These are phyloP conservation scores for Chlamydomonas reinhardtii DNA, from an alignment of 163 green algal species.

Conservation along the genomic window DNA sequence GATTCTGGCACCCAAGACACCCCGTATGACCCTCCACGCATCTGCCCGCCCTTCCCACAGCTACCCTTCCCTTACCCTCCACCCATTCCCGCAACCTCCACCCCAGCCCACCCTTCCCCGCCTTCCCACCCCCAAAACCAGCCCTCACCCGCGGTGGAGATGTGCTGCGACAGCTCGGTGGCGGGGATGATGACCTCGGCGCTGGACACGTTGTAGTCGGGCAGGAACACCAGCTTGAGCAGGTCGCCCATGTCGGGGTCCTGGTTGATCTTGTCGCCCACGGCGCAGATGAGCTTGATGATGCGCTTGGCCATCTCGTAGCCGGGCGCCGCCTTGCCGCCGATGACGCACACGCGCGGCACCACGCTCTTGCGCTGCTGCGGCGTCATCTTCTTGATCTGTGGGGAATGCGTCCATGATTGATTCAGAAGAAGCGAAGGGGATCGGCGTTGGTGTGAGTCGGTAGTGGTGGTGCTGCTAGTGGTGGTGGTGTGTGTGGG, in stretches of 20 bases:
- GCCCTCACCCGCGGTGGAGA: constrained; percentile 86
- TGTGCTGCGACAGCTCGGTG: constrained; percentile 93
- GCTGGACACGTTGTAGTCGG: constrained; percentile 98
- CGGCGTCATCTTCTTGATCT: constrained; percentile 91
- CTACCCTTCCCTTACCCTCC: no score
- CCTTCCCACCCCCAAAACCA: not conserved
- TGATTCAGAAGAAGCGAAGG: no score
- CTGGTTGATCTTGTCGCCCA: constrained; percentile 88
- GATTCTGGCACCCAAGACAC: no score
- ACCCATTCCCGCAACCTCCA: not conserved
- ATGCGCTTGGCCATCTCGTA: constrained; percentile 99
- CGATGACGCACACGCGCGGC: constrained; percentile 95
- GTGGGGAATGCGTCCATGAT: no score
- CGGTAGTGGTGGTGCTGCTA: no score
- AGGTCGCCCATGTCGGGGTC: constrained; percentile 94
- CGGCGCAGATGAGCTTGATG: constrained; percentile 89
- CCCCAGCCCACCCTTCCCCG: not conserved
- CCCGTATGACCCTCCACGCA: no score
- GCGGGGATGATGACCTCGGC: constrained; percentile 83
- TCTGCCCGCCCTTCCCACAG: no score
- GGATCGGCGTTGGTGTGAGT: no score
- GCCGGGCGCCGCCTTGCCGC: constrained; percentile 96
- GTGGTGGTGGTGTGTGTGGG: no score
- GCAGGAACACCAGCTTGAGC: constrained; percentile 98
- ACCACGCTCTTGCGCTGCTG: constrained; percentile 89